Percentiles rank a stretch among this genome's conserved stretches.
Conservation (phyloP, 345 rosid genomes). For the Cochlearia excelsa region DNA sequence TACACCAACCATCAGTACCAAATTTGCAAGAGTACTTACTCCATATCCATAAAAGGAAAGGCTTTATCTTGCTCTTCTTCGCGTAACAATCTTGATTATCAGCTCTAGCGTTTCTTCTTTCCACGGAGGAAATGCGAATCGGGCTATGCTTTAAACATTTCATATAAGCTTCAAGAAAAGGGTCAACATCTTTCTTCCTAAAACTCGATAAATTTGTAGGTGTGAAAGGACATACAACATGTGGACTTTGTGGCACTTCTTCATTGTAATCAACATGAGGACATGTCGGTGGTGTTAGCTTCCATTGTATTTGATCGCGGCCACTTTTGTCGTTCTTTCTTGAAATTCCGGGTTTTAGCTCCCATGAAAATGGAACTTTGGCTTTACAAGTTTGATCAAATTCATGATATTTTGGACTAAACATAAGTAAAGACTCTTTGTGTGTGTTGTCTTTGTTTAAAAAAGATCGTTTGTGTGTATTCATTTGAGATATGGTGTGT, state of each 20-base stretch:
- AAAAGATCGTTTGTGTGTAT: not conserved
- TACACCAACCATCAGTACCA: conserved; percentile 20
- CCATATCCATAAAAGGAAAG: conserved; percentile 27
- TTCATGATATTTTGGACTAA: conserved; percentile 25
- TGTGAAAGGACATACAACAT: conserved; percentile 13
- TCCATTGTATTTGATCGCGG: conserved; percentile 26
- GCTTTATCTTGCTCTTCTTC: conserved; percentile 17
- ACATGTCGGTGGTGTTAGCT: conserved; percentile 31
- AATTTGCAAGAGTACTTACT: conserved; percentile 31
- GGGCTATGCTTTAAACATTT: conserved; percentile 33
- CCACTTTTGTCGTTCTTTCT: conserved; percentile 19
- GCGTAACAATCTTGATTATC: conserved; percentile 13
- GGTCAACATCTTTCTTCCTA: conserved; percentile 32
- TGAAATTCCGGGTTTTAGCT: conserved; percentile 35
- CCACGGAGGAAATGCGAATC: conserved; percentile 1
- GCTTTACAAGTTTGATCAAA: conserved; percentile 30
- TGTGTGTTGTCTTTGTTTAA: not conserved
- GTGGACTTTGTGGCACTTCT: conserved; percentile 20
- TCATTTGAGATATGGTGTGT: conserved; percentile 4
- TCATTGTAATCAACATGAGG: conserved; percentile 19
- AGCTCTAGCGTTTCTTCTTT: conserved; percentile 8
- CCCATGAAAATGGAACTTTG: conserved; percentile 36
- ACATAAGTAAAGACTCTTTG: conserved; percentile 21
- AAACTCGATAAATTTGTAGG: conserved; percentile 28
- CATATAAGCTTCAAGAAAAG: conserved; percentile 35